Base-by-base conservation (phyloP, 345 rosid species). In the Ricinus communis region DNA sequence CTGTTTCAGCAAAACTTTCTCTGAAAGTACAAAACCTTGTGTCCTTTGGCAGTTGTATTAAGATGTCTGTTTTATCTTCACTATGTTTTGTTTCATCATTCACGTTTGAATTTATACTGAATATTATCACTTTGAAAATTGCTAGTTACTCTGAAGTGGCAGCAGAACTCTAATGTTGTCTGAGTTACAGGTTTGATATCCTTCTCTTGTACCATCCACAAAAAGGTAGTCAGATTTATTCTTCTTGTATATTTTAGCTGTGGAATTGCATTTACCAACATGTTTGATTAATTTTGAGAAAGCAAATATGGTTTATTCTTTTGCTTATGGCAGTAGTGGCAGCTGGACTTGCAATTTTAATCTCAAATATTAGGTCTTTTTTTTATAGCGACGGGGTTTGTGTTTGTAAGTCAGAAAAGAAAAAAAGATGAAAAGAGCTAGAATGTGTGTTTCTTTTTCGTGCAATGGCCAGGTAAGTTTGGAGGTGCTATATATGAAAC, bases 31-130 rank as follows among this genome's bases (percentile, higher is more conserved):
- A 43, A 74, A 67, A 56, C 88, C 81, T 9, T 81, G 77, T 79
- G 14, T 70, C 66, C 68, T 66, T 59, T 61, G 66, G 57, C 74
- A 33, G 68, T 71, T 86, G 85, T 86, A 82, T 57, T 70, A 18
- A 62, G 65, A 62, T 71, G 51, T 64, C 56, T 36, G 40, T 67
- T 69, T 58, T 27, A 55, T 59, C 67, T 41, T 18, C 69, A 46
- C 53, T 63, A 38, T 66, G 10, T 68, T 67, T 25, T 50, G 30
- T 72, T 71, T 38, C 16, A 5, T 53, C n/a, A n/a, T n/a, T n/a
- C n/a, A n/a, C n/a, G 55, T 40, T 71, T 69, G 49, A 52, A 49
- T 43, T 65, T 66, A 66, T 22, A 2, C 46, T 51, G 68, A 69
- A 66, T 69, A 62, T 56, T 54, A 41, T 64, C 53, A 31, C 70